Evolutionary conservation across 371 early-diverging fungal species (phyloP).

Genomic region (Mortierella sp.): DNA sequence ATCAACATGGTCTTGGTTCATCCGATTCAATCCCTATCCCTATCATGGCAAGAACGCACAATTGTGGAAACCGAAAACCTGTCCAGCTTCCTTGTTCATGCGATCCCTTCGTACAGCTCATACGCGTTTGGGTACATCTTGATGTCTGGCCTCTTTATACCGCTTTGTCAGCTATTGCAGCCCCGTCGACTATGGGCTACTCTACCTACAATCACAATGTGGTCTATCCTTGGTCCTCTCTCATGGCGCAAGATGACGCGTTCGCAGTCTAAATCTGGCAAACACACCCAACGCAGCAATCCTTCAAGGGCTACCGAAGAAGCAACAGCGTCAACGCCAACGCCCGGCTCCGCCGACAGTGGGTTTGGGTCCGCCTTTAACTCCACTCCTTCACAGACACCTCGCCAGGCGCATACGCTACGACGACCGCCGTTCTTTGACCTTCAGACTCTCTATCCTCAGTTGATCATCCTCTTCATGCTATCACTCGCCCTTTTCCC

Average conservation of each 20-base stretch:
- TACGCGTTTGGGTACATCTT: slow-evolving; percentile 26
- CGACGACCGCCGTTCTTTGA: slow-evolving; percentile 32
- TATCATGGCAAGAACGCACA: slow-evolving; percentile 31
- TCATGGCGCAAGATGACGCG: slow-evolving; percentile 31
- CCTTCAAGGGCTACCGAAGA: too few species aligned
- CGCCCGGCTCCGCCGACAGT: background rate
- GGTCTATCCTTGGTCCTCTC: slow-evolving; percentile 31
- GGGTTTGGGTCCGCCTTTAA: slow-evolving; percentile 23
- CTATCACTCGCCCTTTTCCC: slow-evolving; percentile 22
- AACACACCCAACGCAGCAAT: too few species aligned
- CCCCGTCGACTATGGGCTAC: slow-evolving; percentile 27
- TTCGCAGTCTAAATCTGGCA: background rate
- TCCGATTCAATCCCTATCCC: slow-evolving; percentile 13
- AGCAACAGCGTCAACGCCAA: background rate
- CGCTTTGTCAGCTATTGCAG: slow-evolving; percentile 27
- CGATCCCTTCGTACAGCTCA: slow-evolving; percentile 42
- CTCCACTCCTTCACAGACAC: slow-evolving; percentile 25
- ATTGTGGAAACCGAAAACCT: background rate
- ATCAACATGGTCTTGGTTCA: slow-evolving; percentile 24
- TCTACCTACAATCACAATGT: slow-evolving; percentile 23
- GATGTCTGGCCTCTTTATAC: slow-evolving; percentile 16
- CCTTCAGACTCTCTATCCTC: slow-evolving; percentile 33
- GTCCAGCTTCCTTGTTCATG: slow-evolving; percentile 24
- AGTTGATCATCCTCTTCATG: slow-evolving; percentile 20
- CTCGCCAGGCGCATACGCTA: slow-evolving; percentile 30